These are phyloP conservation scores for Rosa chinensis DNA, from an alignment of 306 rosid species.

Conservation along the genomic window DNA sequence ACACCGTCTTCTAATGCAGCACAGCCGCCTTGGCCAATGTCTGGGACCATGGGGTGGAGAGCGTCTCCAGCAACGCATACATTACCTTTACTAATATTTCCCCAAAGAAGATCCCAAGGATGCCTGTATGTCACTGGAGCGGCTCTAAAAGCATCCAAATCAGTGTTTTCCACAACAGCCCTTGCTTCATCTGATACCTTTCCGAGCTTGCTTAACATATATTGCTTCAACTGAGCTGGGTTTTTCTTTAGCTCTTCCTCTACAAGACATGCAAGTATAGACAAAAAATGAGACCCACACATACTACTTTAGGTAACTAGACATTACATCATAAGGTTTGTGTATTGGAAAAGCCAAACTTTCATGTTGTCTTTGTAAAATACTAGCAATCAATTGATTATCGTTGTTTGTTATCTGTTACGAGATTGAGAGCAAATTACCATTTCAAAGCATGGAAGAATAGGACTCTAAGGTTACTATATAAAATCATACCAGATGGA, in stretches of 20 bases:
- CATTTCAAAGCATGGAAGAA: neutral
- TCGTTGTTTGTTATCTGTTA: too few species aligned
- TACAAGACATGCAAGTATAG: slow-evolving; percentile 13
- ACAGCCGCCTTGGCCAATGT: too few species aligned
- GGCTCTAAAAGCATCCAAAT: slow-evolving; percentile 23
- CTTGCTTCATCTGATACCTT: slow-evolving; percentile 4
- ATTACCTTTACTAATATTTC: too few species aligned
- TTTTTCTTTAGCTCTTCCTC: slow-evolving; percentile 39
- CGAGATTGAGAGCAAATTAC: neutral
- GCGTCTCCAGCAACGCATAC: too few species aligned
- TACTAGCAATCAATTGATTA: neutral
- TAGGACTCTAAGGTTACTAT: neutral
- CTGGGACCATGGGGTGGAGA: too few species aligned
- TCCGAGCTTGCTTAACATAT: slow-evolving; percentile 32
- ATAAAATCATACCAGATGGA: neutral
- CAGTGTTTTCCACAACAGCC: slow-evolving; percentile 19
- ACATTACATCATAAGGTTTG: neutral
- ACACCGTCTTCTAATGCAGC: too few species aligned
- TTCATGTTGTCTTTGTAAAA: neutral
- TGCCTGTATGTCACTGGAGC: slow-evolving; percentile 3
- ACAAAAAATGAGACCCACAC: neutral
- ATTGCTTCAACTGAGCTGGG: slow-evolving; percentile 42
- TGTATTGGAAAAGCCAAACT: too few species aligned
- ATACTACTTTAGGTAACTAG: too few species aligned
- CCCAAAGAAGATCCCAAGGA: too few species aligned